Evolutionary conservation across 495 filamentous ascomycete species (phyloP), one percentile per base, ranked within the genome.

Genomic region (Neurospora sp.): DNA sequence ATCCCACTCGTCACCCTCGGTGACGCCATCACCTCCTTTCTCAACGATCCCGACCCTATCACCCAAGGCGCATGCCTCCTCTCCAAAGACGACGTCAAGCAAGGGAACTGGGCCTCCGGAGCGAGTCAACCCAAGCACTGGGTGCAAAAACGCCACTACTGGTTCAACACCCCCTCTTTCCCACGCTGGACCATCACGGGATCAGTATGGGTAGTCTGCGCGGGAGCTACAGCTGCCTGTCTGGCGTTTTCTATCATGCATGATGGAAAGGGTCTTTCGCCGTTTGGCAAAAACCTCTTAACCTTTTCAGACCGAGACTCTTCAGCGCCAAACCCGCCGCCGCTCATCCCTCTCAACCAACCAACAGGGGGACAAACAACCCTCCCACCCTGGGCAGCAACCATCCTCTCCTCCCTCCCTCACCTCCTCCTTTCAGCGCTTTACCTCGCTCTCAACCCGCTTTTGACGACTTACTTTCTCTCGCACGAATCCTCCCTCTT

Each of bases 1-100:
- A 74, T 77, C 20, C 84, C 83, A 10, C 80, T 86, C 31, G 80
- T 76, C 8, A 85, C 83, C 4, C 77, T 85, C 27, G 83, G 84
- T 73, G 84, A 86, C 68, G 78, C 84, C 39, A 81, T 86, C 72
- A 72, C 76, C 69, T 85, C 83, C n/a, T 86, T 85, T 72, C 81
- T 86, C 65, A 75, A 73, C 16, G 73, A 81, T 7, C 82, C 84
- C 0, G 82, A 85, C 69, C 71, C 76, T 2, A 77, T 76, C 10
- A 83, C 83, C 2, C 77, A 72, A 18, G 77, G 77, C 22, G 73
- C 76, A 20, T 85, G 78, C 42, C 79, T 86, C 22, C 76, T 86
- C 22, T 78, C 80, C 27, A 85, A 84, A 70, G 39, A 74, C 39
- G 82, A 85, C 71, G 77, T 85, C 71, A 73, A 75, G n/a, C 73